Conservation (phyloP, 2,329 filamentous ascomycete species). For the Fusarium sp. region DNA sequence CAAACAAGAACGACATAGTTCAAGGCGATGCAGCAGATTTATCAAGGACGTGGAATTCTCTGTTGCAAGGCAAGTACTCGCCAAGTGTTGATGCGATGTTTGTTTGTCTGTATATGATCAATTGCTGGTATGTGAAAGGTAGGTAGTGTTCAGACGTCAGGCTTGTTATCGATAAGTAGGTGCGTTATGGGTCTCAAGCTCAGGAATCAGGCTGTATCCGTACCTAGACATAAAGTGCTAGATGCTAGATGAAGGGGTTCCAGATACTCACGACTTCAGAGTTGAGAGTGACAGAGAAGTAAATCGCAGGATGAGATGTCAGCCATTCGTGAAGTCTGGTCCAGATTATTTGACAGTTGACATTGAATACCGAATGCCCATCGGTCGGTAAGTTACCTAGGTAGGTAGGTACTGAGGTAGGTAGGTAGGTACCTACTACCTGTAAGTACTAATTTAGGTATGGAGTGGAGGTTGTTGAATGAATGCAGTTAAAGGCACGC, state of each 20-base stretch:
- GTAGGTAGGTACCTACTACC: not conserved
- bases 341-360: slow-evolving; percentile 16
- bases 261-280: not conserved
- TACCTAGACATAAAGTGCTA: not conserved
- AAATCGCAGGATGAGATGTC: not conserved
- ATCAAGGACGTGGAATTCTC: not conserved
- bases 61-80: not conserved
- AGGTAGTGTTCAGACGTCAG: slow-evolving; percentile 18
- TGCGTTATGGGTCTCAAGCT: slow-evolving; percentile 11
- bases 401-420: not conserved
- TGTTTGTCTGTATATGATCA: slow-evolving; percentile 10
- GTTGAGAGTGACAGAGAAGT: not conserved
- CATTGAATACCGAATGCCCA: slow-evolving; percentile 6
- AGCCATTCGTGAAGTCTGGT: not conserved
- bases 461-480: not conserved
- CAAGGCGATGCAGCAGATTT: not conserved
- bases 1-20: slow-evolving; percentile 67
- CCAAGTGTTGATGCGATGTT: slow-evolving; percentile 7
- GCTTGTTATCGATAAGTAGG: slow-evolving; percentile 35
- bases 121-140: slow-evolving; percentile 8
- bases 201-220: not conserved
- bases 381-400: not conserved
- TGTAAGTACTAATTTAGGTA: not conserved
- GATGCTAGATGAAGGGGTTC: not conserved
- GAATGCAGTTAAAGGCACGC: slow-evolving; percentile 1